Base-by-base conservation (phyloP, 306 rosid species). In the Psophocarpus tetragonolobus region DNA sequence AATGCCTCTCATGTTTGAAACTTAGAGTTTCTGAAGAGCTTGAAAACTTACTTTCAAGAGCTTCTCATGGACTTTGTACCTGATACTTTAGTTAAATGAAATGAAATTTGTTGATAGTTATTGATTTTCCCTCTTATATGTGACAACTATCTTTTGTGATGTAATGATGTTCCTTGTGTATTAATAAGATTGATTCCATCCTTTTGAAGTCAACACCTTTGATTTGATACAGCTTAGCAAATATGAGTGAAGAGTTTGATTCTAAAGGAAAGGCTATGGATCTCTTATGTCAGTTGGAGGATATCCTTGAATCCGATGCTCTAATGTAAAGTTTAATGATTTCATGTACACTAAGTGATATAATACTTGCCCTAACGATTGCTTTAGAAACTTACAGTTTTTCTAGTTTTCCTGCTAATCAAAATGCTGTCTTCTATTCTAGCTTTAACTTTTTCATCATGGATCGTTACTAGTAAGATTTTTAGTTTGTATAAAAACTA, bases 221-320 rank as follows among this genome's bases (percentile, higher is more conserved):
- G 48, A 53, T 76, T 15, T 71, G 68, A 54, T 68, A 53, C 29
- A 18, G 58, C 41, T n/a, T 29, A 23, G 36, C 15, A 50, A 69
- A 82, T 35, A 86, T 83, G 93, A 84, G 42, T 45, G 82, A 78
- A 76, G 76, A 62, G 32, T 70, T 78, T 30, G 44, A n/a, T 64
- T 78, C 75, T 47, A 67, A 80, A 81, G 79, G 38, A 54, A 70
- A 68, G 5, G 65, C 78, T 63, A 39, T 23, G 24, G 86, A 84
- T 84, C 80, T 92, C n/a, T 83, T 95, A 79, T 73, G 54, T 60
- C 89, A 87, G 47, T 87, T 92, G 71, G 90, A 95, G 73, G 82
- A 61, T n/a, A 86, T 87, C 57, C 84, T 95, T 66, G 91, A 91
- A 38, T 85, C 89, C 17, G 93, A 95, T 66, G 88, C 91, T 57